Percentiles rank a stretch among this genome's conserved stretches.
phyloP scores from a whole-genome alignment of 768 basidiomycete species.

The Lactarius hatsudake region DNA sequence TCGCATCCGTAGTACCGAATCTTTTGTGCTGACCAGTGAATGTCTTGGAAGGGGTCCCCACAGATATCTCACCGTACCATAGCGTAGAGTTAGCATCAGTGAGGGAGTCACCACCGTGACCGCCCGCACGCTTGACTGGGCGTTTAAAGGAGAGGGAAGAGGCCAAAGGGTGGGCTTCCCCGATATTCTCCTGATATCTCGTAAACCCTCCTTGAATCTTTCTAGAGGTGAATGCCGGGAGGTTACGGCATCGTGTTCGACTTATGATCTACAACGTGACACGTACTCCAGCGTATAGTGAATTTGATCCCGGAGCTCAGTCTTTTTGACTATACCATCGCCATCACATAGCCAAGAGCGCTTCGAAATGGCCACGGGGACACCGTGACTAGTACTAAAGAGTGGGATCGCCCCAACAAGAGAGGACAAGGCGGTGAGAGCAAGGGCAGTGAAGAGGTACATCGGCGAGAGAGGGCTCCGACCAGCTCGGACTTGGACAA shows the following conservation, averaged over 20 bases:
- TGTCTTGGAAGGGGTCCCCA: slow-evolving; percentile 16
- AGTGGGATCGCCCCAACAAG: neutral
- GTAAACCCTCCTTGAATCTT: slow-evolving; percentile 12
- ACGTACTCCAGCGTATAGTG: neutral
- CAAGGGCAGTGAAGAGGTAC: neutral
- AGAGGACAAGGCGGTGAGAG: neutral
- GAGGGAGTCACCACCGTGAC: slow-evolving; percentile 1
- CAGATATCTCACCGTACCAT: slow-evolving; percentile 19
- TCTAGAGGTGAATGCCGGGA: neutral
- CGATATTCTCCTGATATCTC: slow-evolving; percentile 9
- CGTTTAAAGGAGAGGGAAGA: neutral
- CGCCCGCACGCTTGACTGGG: neutral
- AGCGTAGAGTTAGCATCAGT: neutral
- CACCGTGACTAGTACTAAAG: neutral
- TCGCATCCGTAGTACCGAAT: neutral
- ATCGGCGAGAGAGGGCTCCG: neutral
- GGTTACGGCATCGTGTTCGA: neutral
- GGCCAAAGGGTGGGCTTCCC: neutral
- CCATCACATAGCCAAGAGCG: neutral
- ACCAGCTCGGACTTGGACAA: neutral
- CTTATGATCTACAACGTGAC: neutral
- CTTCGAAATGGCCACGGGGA: slow-evolving; percentile 12
- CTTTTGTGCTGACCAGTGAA: slow-evolving; percentile 1
- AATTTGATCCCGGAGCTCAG: no score
- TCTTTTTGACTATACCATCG: neutral